These are phyloP conservation scores for Saturnispora bothae DNA, from an alignment of 805 yeast genomes.

Conservation along the genomic window DNA sequence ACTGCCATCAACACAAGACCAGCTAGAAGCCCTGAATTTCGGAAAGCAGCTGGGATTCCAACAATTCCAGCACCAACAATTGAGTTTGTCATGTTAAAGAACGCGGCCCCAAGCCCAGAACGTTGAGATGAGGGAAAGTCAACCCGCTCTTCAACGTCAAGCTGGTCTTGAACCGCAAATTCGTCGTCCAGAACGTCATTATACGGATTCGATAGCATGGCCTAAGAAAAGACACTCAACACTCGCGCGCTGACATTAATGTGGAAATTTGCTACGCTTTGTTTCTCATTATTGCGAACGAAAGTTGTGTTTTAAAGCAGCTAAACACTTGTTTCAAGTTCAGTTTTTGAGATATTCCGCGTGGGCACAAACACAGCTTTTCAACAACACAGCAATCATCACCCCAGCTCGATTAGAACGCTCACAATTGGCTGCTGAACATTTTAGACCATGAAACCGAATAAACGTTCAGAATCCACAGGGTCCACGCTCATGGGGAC, in stretches of 20 bases:
- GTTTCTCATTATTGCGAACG: no score
- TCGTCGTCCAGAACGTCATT: no score
- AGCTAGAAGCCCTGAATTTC: conserved; percentile 68
- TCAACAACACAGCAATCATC: background rate
- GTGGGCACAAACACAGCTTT: no score
- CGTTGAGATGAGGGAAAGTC: background rate
- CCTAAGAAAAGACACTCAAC: no score
- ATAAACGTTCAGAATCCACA: conserved; percentile 9
- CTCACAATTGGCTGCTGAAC: no score
- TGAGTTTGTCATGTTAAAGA: conserved; percentile 94
- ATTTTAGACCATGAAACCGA: conserved; percentile 8
- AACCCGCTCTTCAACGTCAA: background rate
- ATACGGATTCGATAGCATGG: no score
- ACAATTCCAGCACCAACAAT: conserved; percentile 94
- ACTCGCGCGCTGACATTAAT: no score
- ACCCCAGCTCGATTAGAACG: background rate
- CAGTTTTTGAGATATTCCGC: no score
- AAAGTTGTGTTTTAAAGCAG: no score
- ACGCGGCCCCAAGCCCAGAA: conserved; percentile 71
- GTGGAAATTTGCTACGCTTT: no score
- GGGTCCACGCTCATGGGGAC: conserved; percentile 9
- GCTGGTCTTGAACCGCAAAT: no score
- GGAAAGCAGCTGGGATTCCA: conserved; percentile 85
- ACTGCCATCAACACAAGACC: conserved; percentile 52
- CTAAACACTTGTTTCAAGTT: no score